Conservation (phyloP, 208 protist genomes). For the Porcisia hertigi region DNA sequence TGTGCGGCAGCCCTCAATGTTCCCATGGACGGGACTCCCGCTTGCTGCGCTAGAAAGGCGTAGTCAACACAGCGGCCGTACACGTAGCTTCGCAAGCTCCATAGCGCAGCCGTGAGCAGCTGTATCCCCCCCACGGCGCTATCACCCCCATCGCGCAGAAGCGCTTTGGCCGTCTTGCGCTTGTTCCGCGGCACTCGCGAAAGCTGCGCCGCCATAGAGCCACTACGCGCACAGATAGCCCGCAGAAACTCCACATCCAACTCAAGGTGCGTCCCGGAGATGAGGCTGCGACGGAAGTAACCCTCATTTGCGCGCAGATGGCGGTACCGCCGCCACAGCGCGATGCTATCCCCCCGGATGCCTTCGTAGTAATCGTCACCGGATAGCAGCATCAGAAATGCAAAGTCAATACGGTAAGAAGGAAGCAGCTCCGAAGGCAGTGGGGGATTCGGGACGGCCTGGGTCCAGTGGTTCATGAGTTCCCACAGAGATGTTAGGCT, state of each 20-base stretch:
- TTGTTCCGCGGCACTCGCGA: constrained; percentile 43
- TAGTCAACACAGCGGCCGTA: constrained; percentile 69
- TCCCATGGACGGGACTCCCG: constrained; percentile 21
- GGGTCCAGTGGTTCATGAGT: constrained; percentile 72
- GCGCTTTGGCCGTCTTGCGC: constrained; percentile 34
- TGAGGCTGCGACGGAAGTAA: constrained; percentile 50
- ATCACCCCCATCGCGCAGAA: constrained; percentile 24
- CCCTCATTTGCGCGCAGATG: constrained; percentile 69
- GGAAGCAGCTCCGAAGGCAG: constrained; percentile 50
- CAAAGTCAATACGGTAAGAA: constrained; percentile 85
- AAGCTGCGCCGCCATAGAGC: constrained; percentile 8
- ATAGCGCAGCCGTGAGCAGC: constrained; percentile 73
- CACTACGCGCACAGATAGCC: constrained; percentile 24
- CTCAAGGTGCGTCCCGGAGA: constrained; percentile 39
- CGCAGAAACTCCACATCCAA: constrained; percentile 77
- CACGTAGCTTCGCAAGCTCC: constrained; percentile 61
- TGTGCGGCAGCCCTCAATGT: constrained; percentile 45
- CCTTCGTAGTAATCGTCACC: constrained; percentile 85
- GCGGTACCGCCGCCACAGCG: constrained; percentile 75
- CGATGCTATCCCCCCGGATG: constrained; percentile 36
- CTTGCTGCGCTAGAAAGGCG: constrained; percentile 32
- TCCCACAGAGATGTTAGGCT: constrained; percentile 50
- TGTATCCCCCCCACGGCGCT: constrained; percentile 38
- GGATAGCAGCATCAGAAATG: constrained; percentile 75
- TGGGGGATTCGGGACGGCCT: constrained; percentile 45